Evolutionary conservation across 1,284 basidiomycete species (phyloP), one percentile per base, ranked within the genome.

Genomic region (Ustilago lituana): DNA sequence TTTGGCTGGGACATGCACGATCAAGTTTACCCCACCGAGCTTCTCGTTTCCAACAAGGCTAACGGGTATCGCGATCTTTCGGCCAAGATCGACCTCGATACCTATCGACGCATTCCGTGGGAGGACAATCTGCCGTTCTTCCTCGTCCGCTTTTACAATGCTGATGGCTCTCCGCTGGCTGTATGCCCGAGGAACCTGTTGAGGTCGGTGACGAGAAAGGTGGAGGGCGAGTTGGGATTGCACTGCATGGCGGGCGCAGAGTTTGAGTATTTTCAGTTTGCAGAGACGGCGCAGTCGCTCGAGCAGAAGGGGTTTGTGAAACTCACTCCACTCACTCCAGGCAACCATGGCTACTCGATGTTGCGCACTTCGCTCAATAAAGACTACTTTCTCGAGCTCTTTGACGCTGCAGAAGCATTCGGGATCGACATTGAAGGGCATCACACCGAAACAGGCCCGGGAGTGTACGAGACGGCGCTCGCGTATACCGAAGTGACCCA

Each of bases 191-290:
- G 95, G 37, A 89, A 91, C 29, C 85, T 91, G n/a, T 85, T 97
- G 33, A 86, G 87, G 72, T 86, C 85, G 29, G 86, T 89, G 0
- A 85, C 87, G 0, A 86, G 87, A 3, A 73, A 81, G 26, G 76
- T 84, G 0, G 66, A 79, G 15, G 61, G 67, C 5, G 55, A 76
- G 9, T 39, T 58, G 3, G 72, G 76, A 0, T 54, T 65, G 35
- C 43, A 64, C 20, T 64, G 64, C 75, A 87, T 89, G 78, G 89
- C 91, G 10, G 93, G 93, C 3, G 88, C 92, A 26, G 94, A 97
- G 83, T 97, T 92, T 77, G 94, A 94, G 91, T 97, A 94, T 84
- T 97, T 95, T 83, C 94, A 97, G 84, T 96, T 93, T 84, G 89
- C 65, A 23, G 94, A 96, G 84, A 94, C 91, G 0, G 86, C 93